A percentile compares a stretch with the other conserved stretches of the same genome.
Evolutionary conservation across 768 basidiomycete genomes (phyloP).

Genomic region (Plicaturopsis crispa): DNA sequence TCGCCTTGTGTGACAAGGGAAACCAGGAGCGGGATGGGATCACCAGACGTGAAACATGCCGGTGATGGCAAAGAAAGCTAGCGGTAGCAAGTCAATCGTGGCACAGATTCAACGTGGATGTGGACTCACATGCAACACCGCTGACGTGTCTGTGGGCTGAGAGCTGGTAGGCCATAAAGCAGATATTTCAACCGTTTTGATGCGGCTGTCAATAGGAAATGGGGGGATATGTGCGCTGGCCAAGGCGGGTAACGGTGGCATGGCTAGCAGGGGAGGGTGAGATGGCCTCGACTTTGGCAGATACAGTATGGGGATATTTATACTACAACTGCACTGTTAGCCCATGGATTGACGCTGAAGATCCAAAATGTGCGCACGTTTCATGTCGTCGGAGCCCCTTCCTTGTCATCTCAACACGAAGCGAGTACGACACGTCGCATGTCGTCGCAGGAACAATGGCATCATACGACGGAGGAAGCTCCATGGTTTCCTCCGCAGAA

Average conservation of each 20-base stretch:
- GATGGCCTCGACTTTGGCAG: slow-evolving; percentile 34
- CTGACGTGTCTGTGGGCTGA: no score
- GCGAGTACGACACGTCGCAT: slow-evolving; percentile 25
- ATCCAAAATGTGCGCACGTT: slow-evolving; percentile 19
- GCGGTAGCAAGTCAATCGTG: not conserved
- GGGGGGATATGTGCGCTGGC: slow-evolving; percentile 11
- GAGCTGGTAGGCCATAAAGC: no score
- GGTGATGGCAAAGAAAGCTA: slow-evolving; percentile 31
- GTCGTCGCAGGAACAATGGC: slow-evolving; percentile 20
- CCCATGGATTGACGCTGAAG: not conserved
- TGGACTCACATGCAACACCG: slow-evolving; percentile 21
- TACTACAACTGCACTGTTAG: slow-evolving; percentile 11
- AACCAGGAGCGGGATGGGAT: slow-evolving; percentile 29
- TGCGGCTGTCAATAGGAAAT: slow-evolving; percentile 17
- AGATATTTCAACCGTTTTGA: slow-evolving; percentile 20
- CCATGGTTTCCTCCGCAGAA: slow-evolving; percentile 22
- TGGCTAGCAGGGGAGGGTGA: slow-evolving; percentile 23
- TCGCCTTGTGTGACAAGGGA: slow-evolving; percentile 26
- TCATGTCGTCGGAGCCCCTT: slow-evolving; percentile 32
- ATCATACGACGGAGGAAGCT: slow-evolving; percentile 32
- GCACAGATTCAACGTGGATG: not conserved
- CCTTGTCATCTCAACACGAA: slow-evolving; percentile 30
- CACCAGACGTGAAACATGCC: slow-evolving; percentile 29
- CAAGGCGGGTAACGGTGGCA: slow-evolving; percentile 20
- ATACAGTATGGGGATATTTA: slow-evolving; percentile 30